Conservation (phyloP, 2,329 filamentous ascomycete genomes). For the Metarhizium guizhouense region DNA sequence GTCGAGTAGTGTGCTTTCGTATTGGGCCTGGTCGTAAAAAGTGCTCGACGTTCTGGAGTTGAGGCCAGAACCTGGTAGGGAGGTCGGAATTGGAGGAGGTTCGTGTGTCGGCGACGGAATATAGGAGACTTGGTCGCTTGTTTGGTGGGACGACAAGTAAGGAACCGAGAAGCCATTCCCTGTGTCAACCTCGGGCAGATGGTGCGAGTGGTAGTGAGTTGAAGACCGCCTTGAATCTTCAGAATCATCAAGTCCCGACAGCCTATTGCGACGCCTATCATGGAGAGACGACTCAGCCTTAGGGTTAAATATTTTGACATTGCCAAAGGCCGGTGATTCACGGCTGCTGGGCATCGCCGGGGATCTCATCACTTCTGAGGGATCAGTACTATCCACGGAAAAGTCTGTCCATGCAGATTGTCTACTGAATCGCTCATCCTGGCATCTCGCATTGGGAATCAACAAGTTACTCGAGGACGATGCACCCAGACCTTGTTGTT, state of each 20-base stretch:
- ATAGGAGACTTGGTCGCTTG: slow-evolving; percentile 18
- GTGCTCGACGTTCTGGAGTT: slow-evolving; percentile 32
- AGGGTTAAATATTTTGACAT: slow-evolving; percentile 23
- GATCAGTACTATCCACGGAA: slow-evolving; percentile 44
- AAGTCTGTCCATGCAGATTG: slow-evolving; percentile 54
- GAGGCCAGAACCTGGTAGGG: slow-evolving; percentile 24
- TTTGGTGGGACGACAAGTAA: slow-evolving; percentile 28
- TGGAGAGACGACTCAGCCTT: slow-evolving; percentile 7
- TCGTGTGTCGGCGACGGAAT: slow-evolving; percentile 38
- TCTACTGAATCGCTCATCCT: slow-evolving; percentile 40
- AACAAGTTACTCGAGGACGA: slow-evolving; percentile 36
- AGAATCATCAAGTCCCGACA: slow-evolving; percentile 14
- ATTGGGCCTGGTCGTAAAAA: slow-evolving; percentile 29
- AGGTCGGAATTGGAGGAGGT: slow-evolving; percentile 39
- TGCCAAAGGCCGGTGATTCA: slow-evolving; percentile 19
- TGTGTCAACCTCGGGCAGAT: slow-evolving; percentile 42
- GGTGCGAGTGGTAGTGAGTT: slow-evolving; percentile 23
- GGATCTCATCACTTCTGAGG: slow-evolving; percentile 20
- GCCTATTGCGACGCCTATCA: neutral
- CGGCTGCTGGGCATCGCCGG: slow-evolving; percentile 18
- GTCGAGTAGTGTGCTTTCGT: slow-evolving; percentile 31
- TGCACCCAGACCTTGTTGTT: slow-evolving; percentile 15
- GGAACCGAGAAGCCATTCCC: slow-evolving; percentile 41
- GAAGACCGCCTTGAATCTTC: slow-evolving; percentile 18
- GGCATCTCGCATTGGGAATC: slow-evolving; percentile 35